Evolutionary conservation across 2,329 filamentous ascomycete genomes (phyloP), one percentile per base, ranked within the genome.

Genomic region (Xylaria sp.): DNA sequence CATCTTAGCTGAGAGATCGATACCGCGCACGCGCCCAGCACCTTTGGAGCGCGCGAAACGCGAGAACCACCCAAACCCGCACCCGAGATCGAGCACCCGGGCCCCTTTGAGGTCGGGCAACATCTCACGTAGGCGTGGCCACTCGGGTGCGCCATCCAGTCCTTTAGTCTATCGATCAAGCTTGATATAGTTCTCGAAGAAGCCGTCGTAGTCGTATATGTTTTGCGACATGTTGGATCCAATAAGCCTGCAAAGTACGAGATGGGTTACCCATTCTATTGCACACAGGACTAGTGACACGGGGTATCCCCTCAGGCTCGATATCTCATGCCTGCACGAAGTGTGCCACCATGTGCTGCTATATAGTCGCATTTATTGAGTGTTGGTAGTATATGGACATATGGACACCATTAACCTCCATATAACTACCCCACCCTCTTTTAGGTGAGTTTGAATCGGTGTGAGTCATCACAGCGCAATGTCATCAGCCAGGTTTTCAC

Each of bases 41-140:
- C 81, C 81, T 23, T 79, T 73, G 47, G 80, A 79, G 58, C 75
- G 72, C 12, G 82, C 81, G 77, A 79, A 84, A n/a, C 82, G 80
- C 37, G 78, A 75, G 68, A 84, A 83, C 82, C 82, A 84, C 23
- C 83, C 83, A 69, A 82, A 81, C 16, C 83, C 83, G 72, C 84
- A 85, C 4, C 82, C 83, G 4, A 85, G 77, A 72, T 85, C 82
- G 9, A 85, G 78, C 35, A 84, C 73, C 18, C 68, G 71, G 3
- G 75, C 67, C n/a, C 74, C 78, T 9, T 63, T 61, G 50, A 81
- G 72, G 44, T 73, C 54, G 8, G 81, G 80, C 32, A 85, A 74
- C 74, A 85, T 79, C 3, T 76, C 67, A 27, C 75, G 75, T n/a
- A 85, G 72, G n/a, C 75, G 76, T 2, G 81, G 79, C 83, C 82